Conservation (phyloP, 306 rosid species). For the Vigna nakashimae region DNA sequence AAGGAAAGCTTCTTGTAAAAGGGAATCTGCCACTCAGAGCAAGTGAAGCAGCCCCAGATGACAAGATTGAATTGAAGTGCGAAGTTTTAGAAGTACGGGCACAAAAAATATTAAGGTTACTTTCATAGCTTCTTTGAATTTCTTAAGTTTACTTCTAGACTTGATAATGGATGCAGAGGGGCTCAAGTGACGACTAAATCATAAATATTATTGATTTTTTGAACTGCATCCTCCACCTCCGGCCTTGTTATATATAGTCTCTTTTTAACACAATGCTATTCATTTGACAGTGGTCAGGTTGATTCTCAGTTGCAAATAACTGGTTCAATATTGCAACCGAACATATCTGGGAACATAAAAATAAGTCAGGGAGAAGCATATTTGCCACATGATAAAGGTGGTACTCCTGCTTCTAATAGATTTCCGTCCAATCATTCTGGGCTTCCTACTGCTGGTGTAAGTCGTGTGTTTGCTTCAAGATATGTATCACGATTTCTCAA, state of each 20-base stretch:
- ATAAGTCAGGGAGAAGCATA: constrained; percentile 97
- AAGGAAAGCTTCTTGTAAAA: constrained; percentile 84
- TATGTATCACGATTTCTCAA: constrained; percentile 83
- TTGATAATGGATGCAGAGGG: constrained; percentile 27
- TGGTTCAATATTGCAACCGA: constrained; percentile 91
- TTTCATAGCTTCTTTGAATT: constrained; percentile 32
- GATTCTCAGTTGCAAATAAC: constrained; percentile 95
- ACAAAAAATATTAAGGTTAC: constrained; percentile 78
- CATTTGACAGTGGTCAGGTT: constrained; percentile 83
- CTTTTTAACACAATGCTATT: constrained; percentile 35
- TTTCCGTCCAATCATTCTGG: constrained; percentile 68
- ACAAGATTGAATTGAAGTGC: constrained; percentile 89
- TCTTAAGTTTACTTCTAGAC: constrained; percentile 28
- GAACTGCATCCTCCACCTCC: neutral
- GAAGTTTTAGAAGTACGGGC: constrained; percentile 92
- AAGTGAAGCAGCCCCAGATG: constrained; percentile 83
- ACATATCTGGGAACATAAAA: constrained; percentile 85
- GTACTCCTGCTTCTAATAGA: constrained; percentile 74
- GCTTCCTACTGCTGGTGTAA: constrained; percentile 66
- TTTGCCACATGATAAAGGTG: constrained; percentile 92
- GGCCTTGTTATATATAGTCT: neutral
- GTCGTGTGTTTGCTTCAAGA: constrained; percentile 75
- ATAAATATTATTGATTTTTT: neutral
- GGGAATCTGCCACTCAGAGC: constrained; percentile 96
- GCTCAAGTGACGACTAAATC: constrained; percentile 21